phyloP scores from a whole-genome alignment of 2,329 filamentous ascomycete genomes.

The Colletotrichum tropicale region DNA sequence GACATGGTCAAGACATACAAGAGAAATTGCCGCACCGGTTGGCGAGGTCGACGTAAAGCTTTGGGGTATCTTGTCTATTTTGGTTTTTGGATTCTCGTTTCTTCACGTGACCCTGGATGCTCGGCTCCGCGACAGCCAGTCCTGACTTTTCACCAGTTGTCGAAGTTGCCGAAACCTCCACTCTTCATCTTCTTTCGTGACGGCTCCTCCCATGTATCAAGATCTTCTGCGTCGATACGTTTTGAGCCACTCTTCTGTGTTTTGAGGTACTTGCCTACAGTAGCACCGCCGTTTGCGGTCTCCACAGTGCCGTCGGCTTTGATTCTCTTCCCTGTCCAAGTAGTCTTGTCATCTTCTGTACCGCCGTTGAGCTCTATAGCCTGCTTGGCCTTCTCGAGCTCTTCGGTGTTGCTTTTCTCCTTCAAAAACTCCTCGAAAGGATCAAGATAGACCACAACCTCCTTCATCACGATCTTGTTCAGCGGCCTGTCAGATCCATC shows the following conservation, averaged over 20 bases:
- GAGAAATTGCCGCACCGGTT: background rate
- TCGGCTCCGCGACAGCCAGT: background rate
- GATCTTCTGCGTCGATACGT: conserved; percentile 42
- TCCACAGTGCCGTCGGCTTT: conserved; percentile 68
- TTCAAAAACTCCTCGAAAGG: conserved; percentile 94
- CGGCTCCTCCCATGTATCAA: conserved; percentile 72
- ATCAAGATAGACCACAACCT: conserved; percentile 87
- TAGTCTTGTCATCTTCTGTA: conserved; percentile 86
- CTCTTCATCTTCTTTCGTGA: conserved; percentile 80
- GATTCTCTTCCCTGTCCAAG: conserved; percentile 95
- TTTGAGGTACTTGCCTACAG: conserved; percentile 79
- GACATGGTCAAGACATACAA: background rate
- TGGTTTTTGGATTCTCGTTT: background rate
- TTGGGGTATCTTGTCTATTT: conserved; percentile 17
- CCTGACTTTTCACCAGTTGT: conserved; percentile 69
- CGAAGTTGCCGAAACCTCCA: conserved; percentile 92
- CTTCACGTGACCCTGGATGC: background rate
- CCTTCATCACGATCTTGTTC: conserved; percentile 79
- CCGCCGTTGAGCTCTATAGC: conserved; percentile 69
- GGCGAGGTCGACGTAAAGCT: background rate
- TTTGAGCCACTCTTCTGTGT: conserved; percentile 41
- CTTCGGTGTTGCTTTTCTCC: conserved; percentile 70
- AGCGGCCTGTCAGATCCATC: conserved; percentile 79
- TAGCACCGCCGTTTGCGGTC: conserved; percentile 41
- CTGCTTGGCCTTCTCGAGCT: conserved; percentile 60